A percentile compares a stretch with the other conserved stretches of the same genome.
Evolutionary conservation across 305 asterid genomes (phyloP).

Genomic region (Euphrasia arctica): DNA sequence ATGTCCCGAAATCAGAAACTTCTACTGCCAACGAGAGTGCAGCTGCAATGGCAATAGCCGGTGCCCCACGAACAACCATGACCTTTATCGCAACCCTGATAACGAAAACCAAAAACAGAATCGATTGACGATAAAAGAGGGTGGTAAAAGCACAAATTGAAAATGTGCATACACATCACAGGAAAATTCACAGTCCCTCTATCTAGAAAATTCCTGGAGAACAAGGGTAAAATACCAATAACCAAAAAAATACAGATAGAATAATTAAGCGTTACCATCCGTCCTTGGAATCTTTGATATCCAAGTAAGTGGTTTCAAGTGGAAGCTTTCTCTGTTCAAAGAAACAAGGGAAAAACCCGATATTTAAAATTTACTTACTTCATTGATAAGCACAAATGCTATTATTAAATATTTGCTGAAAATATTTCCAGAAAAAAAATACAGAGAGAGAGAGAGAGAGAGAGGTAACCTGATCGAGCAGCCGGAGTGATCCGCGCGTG

Average conservation of each 20-base stretch:
- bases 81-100: constrained; percentile 83
- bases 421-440: not conserved
- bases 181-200: not conserved
- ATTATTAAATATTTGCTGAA: not conserved
- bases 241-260: not conserved
- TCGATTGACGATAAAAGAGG: not conserved
- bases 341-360: constrained; percentile 13
- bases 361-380: constrained; percentile 7
- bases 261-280: constrained; percentile 54
- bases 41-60: constrained; percentile 96
- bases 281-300: constrained; percentile 53
- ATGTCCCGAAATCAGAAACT: constrained; percentile 50
- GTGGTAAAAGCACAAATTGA: no score
- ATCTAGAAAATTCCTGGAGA: not conserved
- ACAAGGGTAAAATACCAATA: not conserved
- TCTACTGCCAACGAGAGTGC: constrained; percentile 92
- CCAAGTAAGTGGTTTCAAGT: constrained; percentile 65
- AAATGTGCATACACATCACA: not conserved
- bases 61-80: constrained; percentile 99
- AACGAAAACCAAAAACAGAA: not conserved
- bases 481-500: constrained; percentile 71
- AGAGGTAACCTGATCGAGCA: constrained; percentile 75
- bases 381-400: not conserved
- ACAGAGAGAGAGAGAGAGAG: not conserved
- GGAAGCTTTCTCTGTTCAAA: constrained; percentile 88